Percentiles rank a stretch among this genome's conserved stretches.
These are phyloP conservation scores for Maudiozyma turicensis DNA, from an alignment of 805 yeast genomes.

Conservation along the genomic window DNA sequence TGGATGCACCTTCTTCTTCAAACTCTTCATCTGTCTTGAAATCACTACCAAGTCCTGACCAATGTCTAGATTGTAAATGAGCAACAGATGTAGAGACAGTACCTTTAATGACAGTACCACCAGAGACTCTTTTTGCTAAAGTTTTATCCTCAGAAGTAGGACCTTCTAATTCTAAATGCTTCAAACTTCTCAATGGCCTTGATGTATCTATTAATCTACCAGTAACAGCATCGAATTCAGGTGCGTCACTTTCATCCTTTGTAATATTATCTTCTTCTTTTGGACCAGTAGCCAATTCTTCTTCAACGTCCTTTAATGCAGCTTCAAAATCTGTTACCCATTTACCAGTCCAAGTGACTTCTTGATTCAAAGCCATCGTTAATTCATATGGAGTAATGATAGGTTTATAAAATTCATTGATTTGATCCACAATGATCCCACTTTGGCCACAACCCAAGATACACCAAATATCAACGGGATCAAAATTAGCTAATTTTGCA, in stretches of 20 bases:
- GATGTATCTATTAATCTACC: slow-evolving; percentile 64
- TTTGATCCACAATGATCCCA: slow-evolving; percentile 75
- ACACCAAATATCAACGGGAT: slow-evolving; percentile 90
- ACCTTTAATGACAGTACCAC: slow-evolving; percentile 53
- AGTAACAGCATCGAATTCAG: slow-evolving; percentile 81
- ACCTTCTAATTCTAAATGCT: slow-evolving; percentile 54
- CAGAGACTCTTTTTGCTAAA: slow-evolving; percentile 47
- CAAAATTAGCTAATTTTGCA: slow-evolving; percentile 93
- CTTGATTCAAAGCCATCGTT: slow-evolving; percentile 65
- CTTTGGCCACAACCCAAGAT: slow-evolving; percentile 90
- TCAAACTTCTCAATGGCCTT: slow-evolving; percentile 60
- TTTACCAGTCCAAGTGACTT: slow-evolving; percentile 82
- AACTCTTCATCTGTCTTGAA: slow-evolving; percentile 38
- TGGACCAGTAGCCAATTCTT: slow-evolving; percentile 22
- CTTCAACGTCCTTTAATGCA: slow-evolving; percentile 33
- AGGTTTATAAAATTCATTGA: slow-evolving; percentile 78
- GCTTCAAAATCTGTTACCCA: slow-evolving; percentile 81
- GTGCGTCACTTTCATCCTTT: slow-evolving; percentile 35
- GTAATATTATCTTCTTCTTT: slow-evolving; percentile 9
- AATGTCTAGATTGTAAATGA: slow-evolving; percentile 57
- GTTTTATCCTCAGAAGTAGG: slow-evolving; percentile 25
- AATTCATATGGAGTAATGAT: slow-evolving; percentile 91
- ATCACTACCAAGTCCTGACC: slow-evolving; percentile 93
- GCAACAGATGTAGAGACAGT: slow-evolving; percentile 87
- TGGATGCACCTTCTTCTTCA: slow-evolving; percentile 58